Evolutionary conservation across 768 basidiomycete genomes (phyloP).

Genomic region (Lanmaoa pseudosensibilis): DNA sequence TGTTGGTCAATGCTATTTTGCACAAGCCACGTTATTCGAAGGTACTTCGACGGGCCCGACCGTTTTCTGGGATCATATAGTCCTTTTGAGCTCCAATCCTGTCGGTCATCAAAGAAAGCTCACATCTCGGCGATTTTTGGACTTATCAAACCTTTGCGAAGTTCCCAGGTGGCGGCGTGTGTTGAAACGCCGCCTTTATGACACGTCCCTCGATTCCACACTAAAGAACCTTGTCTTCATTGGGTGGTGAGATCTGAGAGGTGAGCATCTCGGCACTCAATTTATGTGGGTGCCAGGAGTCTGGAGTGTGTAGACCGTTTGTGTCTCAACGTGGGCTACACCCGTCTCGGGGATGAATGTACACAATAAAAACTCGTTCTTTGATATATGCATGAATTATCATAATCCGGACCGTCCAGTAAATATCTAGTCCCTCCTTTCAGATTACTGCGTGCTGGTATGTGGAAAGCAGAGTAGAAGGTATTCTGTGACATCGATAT

Average conservation of each 20-base stretch:
- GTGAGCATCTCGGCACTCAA: not conserved
- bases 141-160: not conserved
- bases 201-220: not conserved
- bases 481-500: not conserved
- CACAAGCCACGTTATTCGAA: constrained; percentile 1
- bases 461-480: not conserved
- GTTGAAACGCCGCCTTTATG: constrained; percentile 4
- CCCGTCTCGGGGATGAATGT: no score
- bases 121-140: not conserved
- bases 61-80: not conserved
- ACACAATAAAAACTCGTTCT: no score
- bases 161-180: constrained; percentile 5
- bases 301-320: no score
- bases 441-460: not conserved
- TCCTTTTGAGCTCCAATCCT: not conserved
- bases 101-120: constrained; percentile 1
- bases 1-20: not conserved
- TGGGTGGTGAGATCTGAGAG: no score
- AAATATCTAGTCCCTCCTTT: not conserved
- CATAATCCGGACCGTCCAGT: not conserved
- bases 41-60: not conserved
- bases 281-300: not conserved
- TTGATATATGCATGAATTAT: not conserved
- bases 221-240: no score
- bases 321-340: no score